Conservation (phyloP, 768 basidiomycete species). For the Holtermannia corniformis region DNA sequence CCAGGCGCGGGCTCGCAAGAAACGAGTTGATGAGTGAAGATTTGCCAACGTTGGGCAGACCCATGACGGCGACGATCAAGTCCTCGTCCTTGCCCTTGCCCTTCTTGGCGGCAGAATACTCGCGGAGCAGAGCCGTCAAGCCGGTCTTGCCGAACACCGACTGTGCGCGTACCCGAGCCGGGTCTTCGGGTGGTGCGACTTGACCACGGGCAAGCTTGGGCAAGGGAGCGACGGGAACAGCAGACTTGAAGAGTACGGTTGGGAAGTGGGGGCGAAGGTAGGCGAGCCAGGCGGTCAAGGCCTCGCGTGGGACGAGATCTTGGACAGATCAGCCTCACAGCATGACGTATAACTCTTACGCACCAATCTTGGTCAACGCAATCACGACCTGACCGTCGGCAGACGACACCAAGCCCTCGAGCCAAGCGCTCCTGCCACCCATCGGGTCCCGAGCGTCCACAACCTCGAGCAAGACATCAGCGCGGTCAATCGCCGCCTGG, state of each 20-base stretch:
- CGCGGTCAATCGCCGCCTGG: slow-evolving; percentile 58
- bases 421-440: slow-evolving; percentile 54
- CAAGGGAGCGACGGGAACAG: slow-evolving; percentile 26
- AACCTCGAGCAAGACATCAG: slow-evolving; percentile 70
- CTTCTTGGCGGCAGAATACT: slow-evolving; percentile 28
- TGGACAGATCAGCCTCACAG: slow-evolving; percentile 1
- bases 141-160: slow-evolving; percentile 14
- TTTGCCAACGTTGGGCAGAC: slow-evolving; percentile 80
- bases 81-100: slow-evolving; percentile 45
- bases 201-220: slow-evolving; percentile 2
- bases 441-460: slow-evolving; percentile 77
- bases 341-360: slow-evolving; percentile 35
- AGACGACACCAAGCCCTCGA: slow-evolving; percentile 52
- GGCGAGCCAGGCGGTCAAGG: slow-evolving; percentile 58
- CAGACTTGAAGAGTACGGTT: slow-evolving; percentile 63
- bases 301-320: slow-evolving; percentile 76
- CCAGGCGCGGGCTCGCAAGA: slow-evolving; percentile 47
- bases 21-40: slow-evolving; percentile 77
- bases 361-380: slow-evolving; percentile 83
- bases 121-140: slow-evolving; percentile 8
- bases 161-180: neutral
- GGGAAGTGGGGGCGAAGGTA: slow-evolving; percentile 55
- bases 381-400: slow-evolving; percentile 50
- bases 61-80: slow-evolving; percentile 66
- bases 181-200: slow-evolving; percentile 8